These are phyloP conservation scores for Dalbergia cultrata DNA, from an alignment of 306 rosid species.

Conservation along the genomic window DNA sequence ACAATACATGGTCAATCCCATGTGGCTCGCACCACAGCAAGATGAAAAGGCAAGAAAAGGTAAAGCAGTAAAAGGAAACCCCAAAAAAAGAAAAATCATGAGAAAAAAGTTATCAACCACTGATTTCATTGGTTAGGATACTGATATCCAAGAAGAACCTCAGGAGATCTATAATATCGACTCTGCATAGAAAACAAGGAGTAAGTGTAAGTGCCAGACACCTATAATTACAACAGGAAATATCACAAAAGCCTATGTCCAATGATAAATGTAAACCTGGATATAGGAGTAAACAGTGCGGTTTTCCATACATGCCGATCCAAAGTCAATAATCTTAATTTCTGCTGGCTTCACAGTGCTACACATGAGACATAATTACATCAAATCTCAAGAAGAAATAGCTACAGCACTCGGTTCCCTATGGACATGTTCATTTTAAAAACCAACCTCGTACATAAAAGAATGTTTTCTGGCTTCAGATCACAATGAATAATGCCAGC, in stretches of 20 bases:
- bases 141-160: conserved; percentile 99
- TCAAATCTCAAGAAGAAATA: conserved; percentile 50
- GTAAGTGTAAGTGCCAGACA: conserved; percentile 35
- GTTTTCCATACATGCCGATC: conserved; percentile 99
- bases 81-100: conserved; percentile 27
- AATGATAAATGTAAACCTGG: conserved; percentile 67
- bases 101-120: conserved; percentile 14
- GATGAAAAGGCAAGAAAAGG: conserved; percentile 30
- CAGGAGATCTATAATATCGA: conserved; percentile 98
- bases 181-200: conserved; percentile 72
- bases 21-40: conserved; percentile 28
- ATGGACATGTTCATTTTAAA: conserved; percentile 42
- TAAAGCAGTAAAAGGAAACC: conserved; percentile 16
- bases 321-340: conserved; percentile 95
- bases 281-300: conserved; percentile 99
- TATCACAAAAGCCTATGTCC: conserved; percentile 28
- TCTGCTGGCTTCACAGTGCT: conserved; percentile 86
- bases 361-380: conserved; percentile 47
- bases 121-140: conserved; percentile 71
- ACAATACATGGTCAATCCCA: conserved; percentile 32
- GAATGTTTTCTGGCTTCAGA: conserved; percentile 99
- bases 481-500: conserved; percentile 99
- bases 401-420: conserved; percentile 42
- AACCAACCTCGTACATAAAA: conserved; percentile 85
- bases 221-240: conserved; percentile 42